Conservation (phyloP, 352 stramenopile species). For the Peronospora farinosa region DNA sequence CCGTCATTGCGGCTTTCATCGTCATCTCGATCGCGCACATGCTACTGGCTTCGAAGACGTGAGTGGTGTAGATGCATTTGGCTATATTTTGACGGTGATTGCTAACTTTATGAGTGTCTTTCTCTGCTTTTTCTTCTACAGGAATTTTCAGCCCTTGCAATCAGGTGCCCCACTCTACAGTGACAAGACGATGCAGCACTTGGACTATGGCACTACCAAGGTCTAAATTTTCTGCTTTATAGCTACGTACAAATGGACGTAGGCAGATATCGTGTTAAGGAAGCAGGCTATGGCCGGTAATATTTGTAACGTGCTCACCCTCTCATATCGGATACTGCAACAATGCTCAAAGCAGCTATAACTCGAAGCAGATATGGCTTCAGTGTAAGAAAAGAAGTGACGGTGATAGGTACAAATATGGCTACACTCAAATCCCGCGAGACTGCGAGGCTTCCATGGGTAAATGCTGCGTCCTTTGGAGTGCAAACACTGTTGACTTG, state of each 20-base stretch:
- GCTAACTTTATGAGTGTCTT: slow-evolving; percentile 2
- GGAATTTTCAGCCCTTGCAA: slow-evolving; percentile 20
- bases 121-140: slow-evolving; percentile 1
- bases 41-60: slow-evolving; percentile 33
- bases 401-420: no score
- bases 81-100: background rate
- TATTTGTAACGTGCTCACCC: no score
- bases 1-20: slow-evolving; percentile 55
- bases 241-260: no score
- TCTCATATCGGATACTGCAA: no score
- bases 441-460: slow-evolving; percentile 29
- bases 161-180: slow-evolving; percentile 34
- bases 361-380: no score
- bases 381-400: no score
- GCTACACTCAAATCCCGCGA: background rate
- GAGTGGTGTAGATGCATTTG: slow-evolving; percentile 5
- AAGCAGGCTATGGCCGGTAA: no score
- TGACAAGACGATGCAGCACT: slow-evolving; percentile 29
- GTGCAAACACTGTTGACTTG: slow-evolving; percentile 46
- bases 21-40: slow-evolving; percentile 39
- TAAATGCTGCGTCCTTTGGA: slow-evolving; percentile 51
- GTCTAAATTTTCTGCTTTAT: slow-evolving; percentile 2
- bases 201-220: slow-evolving; percentile 41
- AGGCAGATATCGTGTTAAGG: no score
- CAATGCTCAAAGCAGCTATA: no score